These are phyloP conservation scores for Monosporascus sp. DNA, from an alignment of 2,329 filamentous ascomycete genomes.

Conservation along the genomic window DNA sequence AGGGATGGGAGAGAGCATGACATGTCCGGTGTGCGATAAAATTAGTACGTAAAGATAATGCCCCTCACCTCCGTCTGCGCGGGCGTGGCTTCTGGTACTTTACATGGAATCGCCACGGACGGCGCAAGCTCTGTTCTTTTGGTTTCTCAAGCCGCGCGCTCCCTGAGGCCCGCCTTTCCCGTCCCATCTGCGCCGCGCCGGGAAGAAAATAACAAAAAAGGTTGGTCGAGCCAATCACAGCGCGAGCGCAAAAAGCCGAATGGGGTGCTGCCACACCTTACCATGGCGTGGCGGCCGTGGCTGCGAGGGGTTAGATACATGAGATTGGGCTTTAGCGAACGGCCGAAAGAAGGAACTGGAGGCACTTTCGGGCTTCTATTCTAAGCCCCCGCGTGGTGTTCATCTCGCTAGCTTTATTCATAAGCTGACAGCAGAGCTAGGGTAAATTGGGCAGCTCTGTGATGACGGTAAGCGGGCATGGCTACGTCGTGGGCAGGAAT, in stretches of 20 bases:
- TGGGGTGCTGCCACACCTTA: neutral
- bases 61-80: neutral
- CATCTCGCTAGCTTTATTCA: too few relatives aligned
- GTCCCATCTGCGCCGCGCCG: neutral
- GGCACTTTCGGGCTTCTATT: too few relatives aligned
- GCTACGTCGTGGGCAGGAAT: too few relatives aligned
- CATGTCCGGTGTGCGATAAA: neutral
- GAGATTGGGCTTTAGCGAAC: too few relatives aligned
- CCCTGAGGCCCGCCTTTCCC: neutral
- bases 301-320: too few relatives aligned
- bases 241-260: neutral
- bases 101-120: neutral
- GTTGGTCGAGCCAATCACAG: neutral
- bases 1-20: neutral
- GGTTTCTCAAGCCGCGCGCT: neutral
- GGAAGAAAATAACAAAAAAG: neutral
- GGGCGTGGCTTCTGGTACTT: neutral
- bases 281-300: neutral
- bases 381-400: too few relatives aligned
- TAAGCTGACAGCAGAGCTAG: too few relatives aligned
- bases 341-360: too few relatives aligned
- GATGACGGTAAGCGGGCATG: too few relatives aligned
- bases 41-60: neutral
- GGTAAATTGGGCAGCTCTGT: too few relatives aligned
- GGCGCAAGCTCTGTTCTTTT: neutral